Evolutionary conservation across 2,329 filamentous ascomycete species (phyloP), one percentile per base, ranked within the genome.

Genomic region (Epichloe aotearoae): DNA sequence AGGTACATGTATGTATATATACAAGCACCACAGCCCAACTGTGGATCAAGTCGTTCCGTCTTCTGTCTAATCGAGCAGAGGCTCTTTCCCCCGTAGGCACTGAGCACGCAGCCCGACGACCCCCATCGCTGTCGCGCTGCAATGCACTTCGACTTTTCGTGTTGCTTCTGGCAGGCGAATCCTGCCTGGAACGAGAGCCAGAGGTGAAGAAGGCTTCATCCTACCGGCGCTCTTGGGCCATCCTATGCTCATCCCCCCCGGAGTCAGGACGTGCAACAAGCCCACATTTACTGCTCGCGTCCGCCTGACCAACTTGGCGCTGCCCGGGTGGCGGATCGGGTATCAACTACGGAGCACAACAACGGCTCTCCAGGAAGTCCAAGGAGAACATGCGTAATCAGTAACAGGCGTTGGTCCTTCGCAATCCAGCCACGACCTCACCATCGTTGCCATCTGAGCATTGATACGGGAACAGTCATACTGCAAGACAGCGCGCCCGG

Each of bases 321-420:
- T 15, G 40, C 44, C 51, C 23, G 34, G 47, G 51, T 52, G 51
- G 48, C 51, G 48, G 33, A 47, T 53, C 42, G 51, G 51, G 51
- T 47, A 50, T 44, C 47, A 50, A 49, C 44, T 26, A 43, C 15
- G 23, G 7, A 26, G 23, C 0, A 26, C 37, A 41, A 30, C 30
- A 20, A 17, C 10, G n/a, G 34, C 8, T 33, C 33, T 36, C 23
- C 12, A n/a, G n/a, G n/a, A n/a, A n/a, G n/a, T 23, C 6, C 15
- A 7, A 14, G 33, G 19, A 34, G 5, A 19, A 19, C 20, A 17
- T 39, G 47, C 10, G 10, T 6, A 19, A 19, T 37, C 34, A 7
- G 43, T n/a, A 20, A 17, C 10, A 37, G 10, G n/a, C 33, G 15
- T 34, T 34, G 26, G 10, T 37, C 6, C 30, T 37, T 46, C 12